Percentiles rank a stretch among this genome's conserved stretches.
These are phyloP conservation scores for Boletales sp. DNA, from an alignment of 768 basidiomycete species.

Conservation along the genomic window DNA sequence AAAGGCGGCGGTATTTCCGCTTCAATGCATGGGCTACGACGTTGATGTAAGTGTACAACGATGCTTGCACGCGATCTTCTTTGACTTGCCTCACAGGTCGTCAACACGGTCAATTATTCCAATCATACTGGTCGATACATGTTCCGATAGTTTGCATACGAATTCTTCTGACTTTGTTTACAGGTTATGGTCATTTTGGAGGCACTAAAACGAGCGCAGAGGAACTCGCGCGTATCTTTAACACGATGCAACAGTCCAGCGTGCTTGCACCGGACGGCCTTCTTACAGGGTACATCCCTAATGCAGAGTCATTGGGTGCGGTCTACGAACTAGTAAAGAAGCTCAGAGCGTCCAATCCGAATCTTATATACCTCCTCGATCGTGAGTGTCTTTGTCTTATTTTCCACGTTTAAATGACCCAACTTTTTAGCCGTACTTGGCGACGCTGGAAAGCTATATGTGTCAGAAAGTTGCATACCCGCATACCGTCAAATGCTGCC, in stretches of 20 bases:
- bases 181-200: slow-evolving; percentile 81
- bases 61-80: not conserved
- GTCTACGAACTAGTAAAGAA: slow-evolving; percentile 61
- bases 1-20: slow-evolving; percentile 73
- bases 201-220: slow-evolving; percentile 76
- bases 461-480: slow-evolving; percentile 81
- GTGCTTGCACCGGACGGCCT: slow-evolving; percentile 68
- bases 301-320: slow-evolving; percentile 68
- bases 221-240: slow-evolving; percentile 75
- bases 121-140: slow-evolving; percentile 77
- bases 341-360: slow-evolving; percentile 54
- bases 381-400: slow-evolving; percentile 51
- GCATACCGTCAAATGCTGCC: slow-evolving; percentile 77
- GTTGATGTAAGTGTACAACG: slow-evolving; percentile 70
- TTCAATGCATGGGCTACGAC: slow-evolving; percentile 88
- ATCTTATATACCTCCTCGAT: slow-evolving; percentile 84
- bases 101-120: slow-evolving; percentile 92
- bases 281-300: slow-evolving; percentile 90
- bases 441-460: slow-evolving; percentile 86
- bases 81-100: slow-evolving; percentile 44
- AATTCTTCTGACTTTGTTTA: not conserved
- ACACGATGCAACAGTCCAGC: slow-evolving; percentile 70
- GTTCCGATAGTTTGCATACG: too few relatives aligned
- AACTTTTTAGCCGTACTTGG: slow-evolving; percentile 79
- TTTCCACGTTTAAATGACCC: not conserved